A percentile compares a stretch with the other conserved stretches of the same genome.
phyloP scores from a whole-genome alignment of 805 yeast genomes.

The Myxozyma kluyveri region DNA sequence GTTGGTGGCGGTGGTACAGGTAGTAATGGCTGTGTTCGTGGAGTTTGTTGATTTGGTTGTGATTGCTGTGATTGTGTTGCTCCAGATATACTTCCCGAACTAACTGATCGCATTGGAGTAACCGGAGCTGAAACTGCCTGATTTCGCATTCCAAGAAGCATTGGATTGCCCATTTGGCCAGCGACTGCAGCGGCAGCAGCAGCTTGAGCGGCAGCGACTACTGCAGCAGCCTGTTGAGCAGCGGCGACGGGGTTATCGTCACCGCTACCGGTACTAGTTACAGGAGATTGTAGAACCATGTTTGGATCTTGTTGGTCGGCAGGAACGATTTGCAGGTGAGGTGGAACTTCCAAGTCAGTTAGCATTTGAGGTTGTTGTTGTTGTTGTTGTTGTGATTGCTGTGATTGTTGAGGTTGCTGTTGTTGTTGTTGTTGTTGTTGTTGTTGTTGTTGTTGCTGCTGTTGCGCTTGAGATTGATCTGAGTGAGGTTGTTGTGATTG shows the following conservation, averaged over 20 bases:
- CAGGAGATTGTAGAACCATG: background rate
- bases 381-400: background rate
- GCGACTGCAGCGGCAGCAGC: background rate
- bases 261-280: no score
- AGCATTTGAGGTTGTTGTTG: no score
- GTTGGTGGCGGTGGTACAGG: no score
- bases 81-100: background rate
- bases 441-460: constrained; percentile 3
- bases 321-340: no score
- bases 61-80: background rate
- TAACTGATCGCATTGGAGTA: constrained; percentile 11
- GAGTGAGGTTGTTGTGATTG: constrained; percentile 6
- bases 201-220: background rate
- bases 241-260: background rate
- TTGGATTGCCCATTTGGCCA: constrained; percentile 2
- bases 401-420: constrained; percentile 3
- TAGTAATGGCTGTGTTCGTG: background rate
- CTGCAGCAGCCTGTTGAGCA: background rate
- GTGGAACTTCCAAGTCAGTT: no score
- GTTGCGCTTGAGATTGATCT: constrained; percentile 3
- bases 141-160: constrained; percentile 11
- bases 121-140: constrained; percentile 17
- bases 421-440: constrained; percentile 5
- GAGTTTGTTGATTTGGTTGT: background rate
- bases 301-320: no score